Conservation (phyloP, 1,139 yeast genomes). For the Pichia sp. region DNA sequence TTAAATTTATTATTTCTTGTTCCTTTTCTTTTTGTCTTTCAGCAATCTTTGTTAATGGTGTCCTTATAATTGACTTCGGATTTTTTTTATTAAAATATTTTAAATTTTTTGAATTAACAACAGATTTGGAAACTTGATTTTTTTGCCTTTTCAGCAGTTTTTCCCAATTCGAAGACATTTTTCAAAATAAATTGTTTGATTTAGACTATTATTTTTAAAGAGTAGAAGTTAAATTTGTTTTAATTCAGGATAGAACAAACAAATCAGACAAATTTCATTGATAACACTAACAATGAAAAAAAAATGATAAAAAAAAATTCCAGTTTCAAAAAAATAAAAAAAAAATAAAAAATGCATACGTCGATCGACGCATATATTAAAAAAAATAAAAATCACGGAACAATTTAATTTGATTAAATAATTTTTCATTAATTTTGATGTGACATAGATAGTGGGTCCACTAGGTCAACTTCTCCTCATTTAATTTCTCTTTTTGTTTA, state of each 20-base stretch:
- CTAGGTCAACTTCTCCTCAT: no score
- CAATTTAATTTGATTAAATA: no score
- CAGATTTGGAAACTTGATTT: conserved; percentile 5
- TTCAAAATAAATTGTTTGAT: not conserved
- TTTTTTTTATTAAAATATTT: conserved; percentile 15
- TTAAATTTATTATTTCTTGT: not conserved
- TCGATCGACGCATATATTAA: not conserved
- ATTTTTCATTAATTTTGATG: no score
- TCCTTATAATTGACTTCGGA: conserved; percentile 15
- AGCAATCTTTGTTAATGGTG: conserved; percentile 9
- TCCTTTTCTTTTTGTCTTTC: not conserved
- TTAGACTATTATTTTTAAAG: not conserved
- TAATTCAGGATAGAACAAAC: no score
- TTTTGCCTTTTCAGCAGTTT: conserved; percentile 16
- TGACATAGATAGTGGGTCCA: no score
- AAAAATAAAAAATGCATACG: not conserved
- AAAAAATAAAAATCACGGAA: not conserved
- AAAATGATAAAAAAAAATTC: no score
- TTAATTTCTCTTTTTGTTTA: no score
- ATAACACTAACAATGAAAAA: no score
- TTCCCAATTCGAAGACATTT: conserved; percentile 10
- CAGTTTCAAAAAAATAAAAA: not conserved
- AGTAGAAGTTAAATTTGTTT: no score
- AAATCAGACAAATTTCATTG: no score
- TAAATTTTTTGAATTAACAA: conserved; percentile 5